Evolutionary conservation across 331 rosid genomes (phyloP), one percentile per base, ranked within the genome.

Genomic region (Cucumis variabilis): DNA sequence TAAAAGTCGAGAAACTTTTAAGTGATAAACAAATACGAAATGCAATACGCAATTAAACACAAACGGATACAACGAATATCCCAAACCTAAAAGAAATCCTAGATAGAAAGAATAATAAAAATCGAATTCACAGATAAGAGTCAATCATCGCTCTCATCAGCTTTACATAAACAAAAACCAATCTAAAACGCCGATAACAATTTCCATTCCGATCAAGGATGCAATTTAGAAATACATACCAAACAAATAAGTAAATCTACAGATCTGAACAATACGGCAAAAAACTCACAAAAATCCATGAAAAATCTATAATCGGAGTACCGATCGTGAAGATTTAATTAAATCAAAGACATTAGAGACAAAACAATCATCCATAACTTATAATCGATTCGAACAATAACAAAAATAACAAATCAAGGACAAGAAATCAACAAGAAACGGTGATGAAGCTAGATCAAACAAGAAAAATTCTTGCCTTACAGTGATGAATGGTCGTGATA

Each of bases 391-490:
- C 9, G 2, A 9, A 13, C 8, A 51, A 82, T 12, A 82, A 82
- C 85, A 62, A 62, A 30, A 63, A 82, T 2, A 82, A 55, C 25
- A 28, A 79, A 79, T 17, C 63, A 63, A 63, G 55, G 7, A 17
- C 71, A 30, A 28, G 30, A 46, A 20, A 81, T 27, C 37, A 80
- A 81, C 70, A 5, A 81, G 28, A 81, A 80, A 58, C 71, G 46
- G 33, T 28, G 0, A 21, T 2, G 28, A 58, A 55, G 68, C 20
- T 37, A 6, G 53, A 60, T 60, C 7, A 82, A 62, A 50, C 66
- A 82, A 8, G 17, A 37, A 63, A 60, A 83, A 82, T 7, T 24
- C 60, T 83, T 37, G 86, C 33, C 86, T 83, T 63, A 83, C 74
- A 83, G 74, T 83, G 86, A 15, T 83, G 58, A 74, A 30, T 23